Evolutionary conservation across 768 basidiomycete species (phyloP).

Genomic region (Suillus subalutaceus): DNA sequence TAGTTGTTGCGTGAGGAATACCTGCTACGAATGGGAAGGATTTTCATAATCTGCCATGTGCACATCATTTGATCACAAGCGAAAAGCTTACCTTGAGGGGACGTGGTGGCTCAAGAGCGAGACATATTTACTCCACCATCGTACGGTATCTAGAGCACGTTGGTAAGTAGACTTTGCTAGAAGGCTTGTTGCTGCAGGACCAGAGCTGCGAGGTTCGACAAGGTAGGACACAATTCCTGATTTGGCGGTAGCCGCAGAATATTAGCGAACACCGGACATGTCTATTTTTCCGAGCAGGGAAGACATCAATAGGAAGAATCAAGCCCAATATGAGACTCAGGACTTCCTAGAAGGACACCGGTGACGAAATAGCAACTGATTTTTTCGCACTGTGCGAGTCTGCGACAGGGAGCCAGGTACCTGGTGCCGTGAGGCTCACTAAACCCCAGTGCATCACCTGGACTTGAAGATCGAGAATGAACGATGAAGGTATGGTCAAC

Average conservation of each 20-base stretch:
- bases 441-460: not conserved
- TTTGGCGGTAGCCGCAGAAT: not conserved
- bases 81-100: not conserved
- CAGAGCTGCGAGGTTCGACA: not conserved
- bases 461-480: not conserved
- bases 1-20: not conserved
- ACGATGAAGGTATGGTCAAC: not conserved
- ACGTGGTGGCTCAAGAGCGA: not conserved
- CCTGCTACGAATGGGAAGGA: not conserved
- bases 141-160: not conserved
- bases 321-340: not conserved
- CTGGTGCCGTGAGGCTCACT: conserved; percentile 3
- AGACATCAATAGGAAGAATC: not conserved
- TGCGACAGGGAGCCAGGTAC: not conserved
- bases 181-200: not conserved
- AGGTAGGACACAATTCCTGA: too few relatives aligned
- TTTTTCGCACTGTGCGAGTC: conserved; percentile 1
- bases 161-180: not conserved
- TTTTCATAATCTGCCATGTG: not conserved
- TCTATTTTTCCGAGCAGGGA: not conserved
- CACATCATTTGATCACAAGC: not conserved
- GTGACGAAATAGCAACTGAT: conserved; percentile 3
- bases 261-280: not conserved
- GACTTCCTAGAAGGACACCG: not conserved
- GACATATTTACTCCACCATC: not conserved